These are phyloP conservation scores for Clitopilus passeckerianus DNA, from an alignment of 768 basidiomycete genomes.

Conservation along the genomic window DNA sequence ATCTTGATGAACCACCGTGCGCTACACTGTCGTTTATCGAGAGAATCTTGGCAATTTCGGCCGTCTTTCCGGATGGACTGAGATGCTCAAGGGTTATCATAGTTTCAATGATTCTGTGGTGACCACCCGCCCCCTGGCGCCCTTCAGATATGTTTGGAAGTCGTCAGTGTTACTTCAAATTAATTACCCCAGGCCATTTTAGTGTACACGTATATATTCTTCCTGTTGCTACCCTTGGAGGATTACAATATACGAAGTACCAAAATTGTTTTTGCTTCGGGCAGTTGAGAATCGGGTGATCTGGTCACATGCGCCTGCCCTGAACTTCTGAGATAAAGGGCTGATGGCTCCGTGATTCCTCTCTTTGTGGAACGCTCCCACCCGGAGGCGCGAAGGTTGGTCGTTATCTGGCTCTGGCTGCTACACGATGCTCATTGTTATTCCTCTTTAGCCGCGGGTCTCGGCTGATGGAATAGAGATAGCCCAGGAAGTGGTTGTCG, in stretches of 20 bases:
- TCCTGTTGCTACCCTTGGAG: neutral
- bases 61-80: neutral
- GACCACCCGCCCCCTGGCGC: no score
- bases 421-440: neutral
- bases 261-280: neutral
- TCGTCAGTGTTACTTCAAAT: neutral
- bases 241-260: neutral
- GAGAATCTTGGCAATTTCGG: neutral
- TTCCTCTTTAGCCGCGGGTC: neutral
- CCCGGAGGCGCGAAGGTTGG: neutral
- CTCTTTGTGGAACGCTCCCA: neutral
- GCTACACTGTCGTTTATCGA: neutral
- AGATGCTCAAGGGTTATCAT: no score
- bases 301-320: neutral
- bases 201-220: neutral
- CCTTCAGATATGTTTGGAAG: neutral
- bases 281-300: neutral
- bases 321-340: neutral
- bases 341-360: neutral
- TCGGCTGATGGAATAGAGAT: neutral
- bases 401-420: neutral
- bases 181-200: neutral
- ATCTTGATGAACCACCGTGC: neutral
- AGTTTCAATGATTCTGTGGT: no score
- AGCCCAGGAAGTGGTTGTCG: neutral